Conservation (phyloP, 2,329 filamentous ascomycete genomes). For the Byssochlamys sp. region DNA sequence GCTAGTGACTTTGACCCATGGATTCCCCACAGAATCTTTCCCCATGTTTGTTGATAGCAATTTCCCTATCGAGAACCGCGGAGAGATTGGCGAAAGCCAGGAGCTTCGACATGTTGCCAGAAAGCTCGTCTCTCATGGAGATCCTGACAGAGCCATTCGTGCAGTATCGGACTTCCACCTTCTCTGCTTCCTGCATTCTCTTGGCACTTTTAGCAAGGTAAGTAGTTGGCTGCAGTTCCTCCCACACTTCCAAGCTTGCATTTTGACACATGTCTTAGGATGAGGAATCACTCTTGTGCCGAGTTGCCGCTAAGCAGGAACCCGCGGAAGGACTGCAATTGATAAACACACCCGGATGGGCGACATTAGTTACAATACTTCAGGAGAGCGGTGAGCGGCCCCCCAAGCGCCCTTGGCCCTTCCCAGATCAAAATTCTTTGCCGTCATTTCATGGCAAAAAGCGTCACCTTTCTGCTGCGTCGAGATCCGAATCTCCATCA, state of each 20-base stretch:
- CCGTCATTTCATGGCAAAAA: constrained; percentile 25
- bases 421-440: constrained; percentile 30
- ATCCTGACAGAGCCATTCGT: constrained; percentile 52
- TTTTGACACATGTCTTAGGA: constrained; percentile 48
- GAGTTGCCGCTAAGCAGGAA: constrained; percentile 72
- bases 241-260: neutral
- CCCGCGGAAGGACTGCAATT: constrained; percentile 72
- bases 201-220: constrained; percentile 80
- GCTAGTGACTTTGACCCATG: constrained; percentile 88
- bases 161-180: constrained; percentile 88
- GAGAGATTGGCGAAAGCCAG: constrained; percentile 75
- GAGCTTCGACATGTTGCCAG: constrained; percentile 61
- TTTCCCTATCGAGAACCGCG: constrained; percentile 88
- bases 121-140: constrained; percentile 57
- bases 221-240: constrained; percentile 16
- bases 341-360: constrained; percentile 81
- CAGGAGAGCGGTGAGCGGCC: constrained; percentile 94
- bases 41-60: constrained; percentile 62
- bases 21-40: constrained; percentile 73
- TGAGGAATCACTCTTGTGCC: constrained; percentile 76
- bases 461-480: constrained; percentile 19
- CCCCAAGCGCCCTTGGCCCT: constrained; percentile 56
- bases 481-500: constrained; percentile 32
- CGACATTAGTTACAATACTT: constrained; percentile 83
- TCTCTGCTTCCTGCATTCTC: constrained; percentile 71